Evolutionary conservation across 2,329 filamentous ascomycete genomes (phyloP).

Genomic region (Cladosporium sp.): DNA sequence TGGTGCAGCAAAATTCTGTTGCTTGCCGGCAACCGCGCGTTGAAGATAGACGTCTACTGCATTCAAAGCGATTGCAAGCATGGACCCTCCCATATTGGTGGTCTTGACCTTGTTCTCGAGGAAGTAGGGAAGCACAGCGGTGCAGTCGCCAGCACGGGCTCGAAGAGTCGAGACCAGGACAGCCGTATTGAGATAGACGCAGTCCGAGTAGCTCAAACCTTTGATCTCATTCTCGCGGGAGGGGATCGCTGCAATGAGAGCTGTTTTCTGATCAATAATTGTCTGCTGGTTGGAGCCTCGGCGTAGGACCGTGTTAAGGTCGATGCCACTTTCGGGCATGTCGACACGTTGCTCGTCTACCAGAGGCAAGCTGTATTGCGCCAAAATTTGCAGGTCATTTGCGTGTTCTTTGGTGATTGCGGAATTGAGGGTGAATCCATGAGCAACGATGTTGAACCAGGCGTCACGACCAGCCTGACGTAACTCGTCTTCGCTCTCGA

Average conservation of each 20-base stretch:
- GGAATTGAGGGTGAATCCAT: constrained; percentile 79
- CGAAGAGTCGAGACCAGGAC: constrained; percentile 87
- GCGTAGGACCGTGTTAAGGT: constrained; percentile 89
- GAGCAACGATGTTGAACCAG: constrained; percentile 97
- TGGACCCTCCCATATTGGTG: constrained; percentile 62
- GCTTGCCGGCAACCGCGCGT: constrained; percentile 69
- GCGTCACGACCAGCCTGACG: constrained; percentile 73
- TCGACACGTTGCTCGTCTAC: constrained; percentile 87
- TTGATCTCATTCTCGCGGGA: constrained; percentile 76
- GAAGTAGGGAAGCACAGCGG: constrained; percentile 87
- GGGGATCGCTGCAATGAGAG: constrained; percentile 72
- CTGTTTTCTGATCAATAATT: constrained; percentile 76
- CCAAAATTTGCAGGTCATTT: constrained; percentile 78
- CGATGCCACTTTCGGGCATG: constrained; percentile 91
- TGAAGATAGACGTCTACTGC: constrained; percentile 78
- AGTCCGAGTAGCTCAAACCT: constrained; percentile 81
- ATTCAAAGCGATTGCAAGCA: constrained; percentile 63
- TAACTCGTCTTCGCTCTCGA: constrained; percentile 52
- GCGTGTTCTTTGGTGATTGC: constrained; percentile 70
- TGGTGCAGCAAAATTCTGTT: constrained; percentile 81
- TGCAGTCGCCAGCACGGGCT: constrained; percentile 84
- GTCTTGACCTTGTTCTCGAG: constrained; percentile 79
- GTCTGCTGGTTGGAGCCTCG: constrained; percentile 80
- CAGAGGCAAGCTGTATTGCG: constrained; percentile 81
- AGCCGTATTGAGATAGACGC: constrained; percentile 87